phyloP scores from a whole-genome alignment of 2,329 filamentous ascomycete species.

The Phoma herbarum region DNA sequence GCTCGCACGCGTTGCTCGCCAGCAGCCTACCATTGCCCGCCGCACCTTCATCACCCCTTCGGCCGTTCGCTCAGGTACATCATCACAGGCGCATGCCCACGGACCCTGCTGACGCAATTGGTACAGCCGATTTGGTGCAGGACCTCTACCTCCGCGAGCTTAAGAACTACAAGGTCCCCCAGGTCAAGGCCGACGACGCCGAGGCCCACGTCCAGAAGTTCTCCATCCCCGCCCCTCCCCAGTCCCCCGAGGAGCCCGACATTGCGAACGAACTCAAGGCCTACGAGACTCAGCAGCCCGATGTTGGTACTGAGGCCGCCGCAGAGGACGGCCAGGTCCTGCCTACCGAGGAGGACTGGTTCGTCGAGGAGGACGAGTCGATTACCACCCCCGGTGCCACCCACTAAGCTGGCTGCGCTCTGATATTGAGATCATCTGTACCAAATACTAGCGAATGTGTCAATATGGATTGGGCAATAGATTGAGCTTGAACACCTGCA shows the following conservation, averaged over 20 bases:
- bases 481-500: slow-evolving; percentile 20
- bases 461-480: slow-evolving; percentile 45
- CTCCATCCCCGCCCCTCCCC: slow-evolving; percentile 77
- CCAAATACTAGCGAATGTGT: slow-evolving; percentile 47
- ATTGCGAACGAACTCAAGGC: slow-evolving; percentile 90
- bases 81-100: slow-evolving; percentile 37
- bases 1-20: slow-evolving; percentile 67
- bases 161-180: slow-evolving; percentile 89
- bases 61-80: slow-evolving; percentile 68
- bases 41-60: slow-evolving; percentile 71
- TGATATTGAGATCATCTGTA: slow-evolving; percentile 38
- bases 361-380: slow-evolving; percentile 74
- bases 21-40: slow-evolving; percentile 64
- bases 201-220: slow-evolving; percentile 94
- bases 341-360: slow-evolving; percentile 73
- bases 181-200: slow-evolving; percentile 84
- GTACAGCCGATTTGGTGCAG: slow-evolving; percentile 91
- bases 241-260: slow-evolving; percentile 92
- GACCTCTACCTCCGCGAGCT: slow-evolving; percentile 97
- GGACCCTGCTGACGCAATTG: slow-evolving; percentile 46
- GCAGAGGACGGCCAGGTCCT: slow-evolving; percentile 66
- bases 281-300: slow-evolving; percentile 93
- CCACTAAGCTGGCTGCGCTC: slow-evolving; percentile 36
- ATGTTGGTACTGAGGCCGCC: slow-evolving; percentile 78
- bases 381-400: slow-evolving; percentile 53